Percentiles rank a stretch among this genome's conserved stretches.
These are phyloP conservation scores for Rheum nobile DNA, from an alignment of 148 eudicot species.

Conservation along the genomic window DNA sequence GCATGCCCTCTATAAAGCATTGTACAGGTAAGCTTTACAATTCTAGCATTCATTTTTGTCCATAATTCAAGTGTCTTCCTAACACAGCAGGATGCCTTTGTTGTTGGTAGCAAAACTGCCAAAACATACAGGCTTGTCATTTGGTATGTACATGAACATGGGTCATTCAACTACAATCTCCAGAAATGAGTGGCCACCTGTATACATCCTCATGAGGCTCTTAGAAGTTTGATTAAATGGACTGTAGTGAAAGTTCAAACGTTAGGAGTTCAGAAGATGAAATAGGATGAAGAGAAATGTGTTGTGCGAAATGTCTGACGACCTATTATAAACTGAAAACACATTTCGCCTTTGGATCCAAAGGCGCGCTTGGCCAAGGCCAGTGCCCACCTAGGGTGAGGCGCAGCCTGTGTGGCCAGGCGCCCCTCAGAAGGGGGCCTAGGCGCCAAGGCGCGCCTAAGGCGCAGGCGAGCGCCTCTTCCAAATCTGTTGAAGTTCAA, in stretches of 20 bases:
- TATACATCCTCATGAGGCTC: neutral
- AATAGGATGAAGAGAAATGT: neutral
- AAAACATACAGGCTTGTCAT: neutral
- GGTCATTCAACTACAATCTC: neutral
- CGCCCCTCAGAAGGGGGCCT: no score
- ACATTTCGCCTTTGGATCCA: no score
- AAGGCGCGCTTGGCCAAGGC: no score
- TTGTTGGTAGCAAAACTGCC: neutral
- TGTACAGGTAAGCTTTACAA: slow-evolving; percentile 49
- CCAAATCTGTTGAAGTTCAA: no score
- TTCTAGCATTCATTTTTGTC: neutral
- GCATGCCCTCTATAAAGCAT: slow-evolving; percentile 28
- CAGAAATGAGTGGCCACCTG: neutral
- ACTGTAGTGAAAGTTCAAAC: neutral
- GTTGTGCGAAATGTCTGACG: neutral
- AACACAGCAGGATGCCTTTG: neutral
- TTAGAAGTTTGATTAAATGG: neutral
- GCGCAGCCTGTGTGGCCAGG: no score
- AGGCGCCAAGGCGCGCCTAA: no score
- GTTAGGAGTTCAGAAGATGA: neutral
- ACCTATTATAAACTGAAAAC: neutral
- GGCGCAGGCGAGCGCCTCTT: no score
- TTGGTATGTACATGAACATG: neutral
- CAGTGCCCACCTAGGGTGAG: no score
- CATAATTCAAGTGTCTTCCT: no score